Percentiles rank a stretch among this genome's conserved stretches.
phyloP scores from a whole-genome alignment of 768 basidiomycete genomes.

The Pleurotus djamor region DNA sequence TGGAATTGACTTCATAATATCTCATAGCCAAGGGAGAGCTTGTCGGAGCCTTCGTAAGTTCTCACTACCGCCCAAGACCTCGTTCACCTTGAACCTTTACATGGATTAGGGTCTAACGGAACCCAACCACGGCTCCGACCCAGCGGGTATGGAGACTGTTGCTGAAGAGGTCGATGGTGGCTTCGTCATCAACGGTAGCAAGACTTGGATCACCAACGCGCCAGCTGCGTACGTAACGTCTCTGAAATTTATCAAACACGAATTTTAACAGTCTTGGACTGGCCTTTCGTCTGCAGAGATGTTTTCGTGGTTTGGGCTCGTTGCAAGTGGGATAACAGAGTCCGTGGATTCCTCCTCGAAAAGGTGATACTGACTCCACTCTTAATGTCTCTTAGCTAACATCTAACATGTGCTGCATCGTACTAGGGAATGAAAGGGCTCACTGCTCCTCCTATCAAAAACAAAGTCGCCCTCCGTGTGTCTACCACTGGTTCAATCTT shows the following conservation, averaged over 20 bases:
- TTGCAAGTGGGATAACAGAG: slow-evolving; percentile 90
- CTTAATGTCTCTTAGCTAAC: not conserved
- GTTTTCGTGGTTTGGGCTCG: slow-evolving; percentile 93
- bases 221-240: slow-evolving; percentile 71
- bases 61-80: not conserved
- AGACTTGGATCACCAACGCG: slow-evolving; percentile 97
- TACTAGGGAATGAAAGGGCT: slow-evolving; percentile 77
- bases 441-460: slow-evolving; percentile 83
- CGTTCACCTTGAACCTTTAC: not conserved
- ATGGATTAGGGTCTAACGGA: slow-evolving; percentile 84
- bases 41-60: slow-evolving; percentile 89
- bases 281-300: slow-evolving; percentile 47
- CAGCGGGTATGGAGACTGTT: slow-evolving; percentile 95
- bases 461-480: slow-evolving; percentile 88
- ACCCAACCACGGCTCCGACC: slow-evolving; percentile 96
- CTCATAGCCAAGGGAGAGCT: slow-evolving; percentile 76
- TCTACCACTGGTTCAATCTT: slow-evolving; percentile 86
- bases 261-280: slow-evolving; percentile 11
- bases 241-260: not conserved
- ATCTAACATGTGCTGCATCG: not conserved
- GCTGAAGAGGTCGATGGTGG: slow-evolving; percentile 86
- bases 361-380: slow-evolving; percentile 49
- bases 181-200: slow-evolving; percentile 84
- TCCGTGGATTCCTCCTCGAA: slow-evolving; percentile 89
- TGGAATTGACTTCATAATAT: not conserved